Percentiles rank a stretch among this genome's conserved stretches.
These are phyloP conservation scores for Boletus vermiculosoides DNA, from an alignment of 768 basidiomycete genomes.

Conservation along the genomic window DNA sequence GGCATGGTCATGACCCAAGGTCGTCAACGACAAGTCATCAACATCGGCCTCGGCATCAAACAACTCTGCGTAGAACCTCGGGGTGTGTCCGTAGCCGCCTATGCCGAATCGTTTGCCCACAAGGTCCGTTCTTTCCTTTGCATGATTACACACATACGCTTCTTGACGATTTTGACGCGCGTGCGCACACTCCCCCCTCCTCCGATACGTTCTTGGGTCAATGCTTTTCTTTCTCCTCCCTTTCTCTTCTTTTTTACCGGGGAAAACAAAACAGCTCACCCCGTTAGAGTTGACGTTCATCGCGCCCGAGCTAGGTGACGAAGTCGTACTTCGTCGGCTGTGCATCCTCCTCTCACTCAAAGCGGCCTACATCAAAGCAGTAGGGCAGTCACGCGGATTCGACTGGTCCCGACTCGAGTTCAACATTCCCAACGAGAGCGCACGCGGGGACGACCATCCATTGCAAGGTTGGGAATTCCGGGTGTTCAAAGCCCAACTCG, in stretches of 20 bases:
- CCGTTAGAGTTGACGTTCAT: slow-evolving; percentile 54
- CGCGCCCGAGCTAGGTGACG: slow-evolving; percentile 51
- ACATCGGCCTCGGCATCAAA: slow-evolving; percentile 80
- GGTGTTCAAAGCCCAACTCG: slow-evolving; percentile 70
- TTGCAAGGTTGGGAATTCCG: slow-evolving; percentile 86
- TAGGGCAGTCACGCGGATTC: slow-evolving; percentile 78
- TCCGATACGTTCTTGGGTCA: not conserved
- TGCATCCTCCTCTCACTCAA: slow-evolving; percentile 80
- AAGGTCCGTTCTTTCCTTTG: slow-evolving; percentile 48
- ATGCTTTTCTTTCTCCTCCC: too few species aligned
- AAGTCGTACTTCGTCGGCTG: slow-evolving; percentile 67
- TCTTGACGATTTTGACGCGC: not conserved
- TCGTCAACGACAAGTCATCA: slow-evolving; percentile 67
- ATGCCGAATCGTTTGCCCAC: slow-evolving; percentile 70
- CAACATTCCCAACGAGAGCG: slow-evolving; percentile 62
- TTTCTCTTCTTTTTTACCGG: too few species aligned
- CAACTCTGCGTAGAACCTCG: slow-evolving; percentile 62
- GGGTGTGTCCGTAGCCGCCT: slow-evolving; percentile 57
- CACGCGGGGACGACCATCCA: slow-evolving; percentile 64
- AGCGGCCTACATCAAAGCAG: slow-evolving; percentile 78
- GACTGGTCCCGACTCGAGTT: slow-evolving; percentile 82
- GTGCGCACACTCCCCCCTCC: not conserved
- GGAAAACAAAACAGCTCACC: slow-evolving; percentile 39
- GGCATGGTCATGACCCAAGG: slow-evolving; percentile 90
- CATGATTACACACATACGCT: not conserved